Conservation (phyloP, 495 filamentous ascomycete species). For the Letharia lupina region DNA sequence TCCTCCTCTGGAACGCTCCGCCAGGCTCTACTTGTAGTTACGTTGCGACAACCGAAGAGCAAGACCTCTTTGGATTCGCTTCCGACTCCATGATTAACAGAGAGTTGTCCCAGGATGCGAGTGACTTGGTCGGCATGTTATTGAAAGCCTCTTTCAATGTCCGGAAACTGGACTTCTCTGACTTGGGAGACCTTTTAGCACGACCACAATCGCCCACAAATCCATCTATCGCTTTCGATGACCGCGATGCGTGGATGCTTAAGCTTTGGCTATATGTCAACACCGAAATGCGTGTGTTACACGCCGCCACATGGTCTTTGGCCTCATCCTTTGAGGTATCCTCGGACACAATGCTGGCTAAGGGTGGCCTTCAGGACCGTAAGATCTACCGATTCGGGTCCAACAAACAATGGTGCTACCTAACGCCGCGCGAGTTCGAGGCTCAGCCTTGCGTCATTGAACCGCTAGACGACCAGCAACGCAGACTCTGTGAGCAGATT, state of each 20-base stretch:
- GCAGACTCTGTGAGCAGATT: not conserved
- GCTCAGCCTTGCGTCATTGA: not conserved
- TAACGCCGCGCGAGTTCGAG: not conserved
- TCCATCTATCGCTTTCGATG: not conserved
- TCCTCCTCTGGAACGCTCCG: conserved; percentile 12
- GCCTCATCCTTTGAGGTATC: not conserved
- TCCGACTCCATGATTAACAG: conserved; percentile 18
- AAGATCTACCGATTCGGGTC: not conserved
- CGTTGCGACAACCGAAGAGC: conserved; percentile 21
- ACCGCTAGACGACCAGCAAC: not conserved
- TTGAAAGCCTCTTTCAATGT: conserved; percentile 22
- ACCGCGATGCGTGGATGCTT: conserved; percentile 21
- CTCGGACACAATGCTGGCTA: not conserved
- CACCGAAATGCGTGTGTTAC: not conserved
- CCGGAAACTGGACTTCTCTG: conserved; percentile 12
- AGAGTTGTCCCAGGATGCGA: not conserved
- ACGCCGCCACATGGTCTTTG: not conserved
- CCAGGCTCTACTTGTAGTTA: conserved; percentile 6
- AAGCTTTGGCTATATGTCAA: conserved; percentile 28
- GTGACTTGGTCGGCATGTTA: not conserved
- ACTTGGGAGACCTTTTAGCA: conserved; percentile 5
- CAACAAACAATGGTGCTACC: not conserved
- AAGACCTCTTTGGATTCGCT: conserved; percentile 25
- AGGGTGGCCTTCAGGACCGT: not conserved
- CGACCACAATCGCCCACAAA: not conserved